Evolutionary conservation across 1,139 yeast genomes (phyloP), one percentile per base, ranked within the genome.

Genomic region (Taphrina flavorubra): DNA sequence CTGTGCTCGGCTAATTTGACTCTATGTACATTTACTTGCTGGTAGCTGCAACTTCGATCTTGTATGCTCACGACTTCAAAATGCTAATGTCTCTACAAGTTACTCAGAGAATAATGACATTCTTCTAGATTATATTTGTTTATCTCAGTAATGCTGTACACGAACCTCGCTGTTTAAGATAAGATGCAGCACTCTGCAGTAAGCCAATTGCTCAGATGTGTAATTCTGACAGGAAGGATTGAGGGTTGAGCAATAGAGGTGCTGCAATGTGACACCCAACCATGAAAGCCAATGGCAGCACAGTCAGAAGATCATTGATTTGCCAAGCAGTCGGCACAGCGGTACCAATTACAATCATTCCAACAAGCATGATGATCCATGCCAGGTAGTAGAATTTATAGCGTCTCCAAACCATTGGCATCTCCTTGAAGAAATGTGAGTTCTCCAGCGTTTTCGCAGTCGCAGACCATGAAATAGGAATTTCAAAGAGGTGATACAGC

Each of bases 391-490:
- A 47, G 40, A 31, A 65, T 40, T 49, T 51, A 55, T 59, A 65
- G 11, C 62, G 42, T 14, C 69, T 49, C 68, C 69, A 58, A 16
- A 71, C 65, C 65, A 65, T 69, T 1, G 71, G 72, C 36, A 71
- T 60, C 44, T 71, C 72, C 44, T 57, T 70, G 68, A 71, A 70
- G 63, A 71, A 71, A 36, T 71, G 70, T 1, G 70, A 66, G 18
- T 68, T 46, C 39, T 71, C 72, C 10, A 70, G 63, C 36, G 71
- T 71, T 16, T 70, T 70, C 13, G 72, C 70, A 14, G 72, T 71
- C 2, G 72, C 71, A 8, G 72, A 71, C 72, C 72, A 71, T 25
- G 69, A 69, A 55, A 71, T 71, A 58, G 68, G 70, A 16, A 70
- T 49, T 7, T 69, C 69, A 20, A 71, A 65, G 65, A 71, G 60